These are phyloP conservation scores for Simplicillium aogashimaense DNA, from an alignment of 2,329 filamentous ascomycete genomes.

Conservation along the genomic window DNA sequence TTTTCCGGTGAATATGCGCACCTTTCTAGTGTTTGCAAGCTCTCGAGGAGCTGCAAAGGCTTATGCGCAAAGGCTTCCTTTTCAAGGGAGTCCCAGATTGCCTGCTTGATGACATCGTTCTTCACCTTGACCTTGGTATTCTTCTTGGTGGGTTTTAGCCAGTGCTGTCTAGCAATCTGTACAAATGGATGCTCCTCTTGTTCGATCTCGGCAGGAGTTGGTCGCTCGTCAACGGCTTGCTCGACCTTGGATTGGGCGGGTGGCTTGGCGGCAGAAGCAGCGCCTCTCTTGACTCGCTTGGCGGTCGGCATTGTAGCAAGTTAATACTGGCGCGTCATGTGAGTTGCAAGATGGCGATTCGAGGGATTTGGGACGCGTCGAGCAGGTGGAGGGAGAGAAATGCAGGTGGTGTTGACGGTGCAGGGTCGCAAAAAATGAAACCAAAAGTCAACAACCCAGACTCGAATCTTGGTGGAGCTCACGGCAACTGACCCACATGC, in stretches of 20 bases:
- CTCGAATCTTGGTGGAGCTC: too few species aligned
- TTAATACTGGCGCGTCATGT: slow-evolving; percentile 1
- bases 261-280: slow-evolving; percentile 27
- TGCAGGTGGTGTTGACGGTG: too few species aligned
- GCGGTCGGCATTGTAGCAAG: slow-evolving; percentile 41
- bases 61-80: slow-evolving; percentile 68
- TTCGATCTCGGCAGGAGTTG: slow-evolving; percentile 57
- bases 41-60: slow-evolving; percentile 75
- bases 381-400: background rate
- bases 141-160: slow-evolving; percentile 60
- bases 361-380: background rate
- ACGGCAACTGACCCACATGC: too few species aligned
- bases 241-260: slow-evolving; percentile 19
- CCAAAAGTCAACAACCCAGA: too few species aligned
- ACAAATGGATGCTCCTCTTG: slow-evolving; percentile 64
- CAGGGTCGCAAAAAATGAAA: too few species aligned
- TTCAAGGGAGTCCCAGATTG: slow-evolving; percentile 84
- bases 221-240: slow-evolving; percentile 23
- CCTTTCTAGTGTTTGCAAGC: slow-evolving; percentile 81
- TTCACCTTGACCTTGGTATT: slow-evolving; percentile 61
- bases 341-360: background rate
- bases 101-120: slow-evolving; percentile 75
- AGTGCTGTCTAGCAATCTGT: slow-evolving; percentile 72
- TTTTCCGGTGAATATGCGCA: slow-evolving; percentile 21
- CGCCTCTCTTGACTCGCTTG: slow-evolving; percentile 47